Evolutionary conservation across 805 yeast genomes (phyloP).

Genomic region (Saturnispora diversa): DNA sequence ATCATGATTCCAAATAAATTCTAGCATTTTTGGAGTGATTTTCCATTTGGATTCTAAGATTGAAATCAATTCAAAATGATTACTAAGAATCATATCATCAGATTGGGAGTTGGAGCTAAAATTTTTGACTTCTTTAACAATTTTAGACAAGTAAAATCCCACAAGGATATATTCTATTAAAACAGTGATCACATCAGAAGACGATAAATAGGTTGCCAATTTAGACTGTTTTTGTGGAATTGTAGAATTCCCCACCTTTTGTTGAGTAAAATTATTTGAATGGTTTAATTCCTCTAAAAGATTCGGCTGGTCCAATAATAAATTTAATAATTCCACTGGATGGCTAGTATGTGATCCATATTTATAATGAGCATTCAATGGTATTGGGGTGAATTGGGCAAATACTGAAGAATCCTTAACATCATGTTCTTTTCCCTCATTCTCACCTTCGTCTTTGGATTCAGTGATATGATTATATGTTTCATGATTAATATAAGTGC

Average conservation of each 20-base stretch:
- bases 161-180: slow-evolving; percentile 26
- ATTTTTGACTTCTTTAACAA: not conserved
- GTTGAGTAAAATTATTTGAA: slow-evolving; percentile 24
- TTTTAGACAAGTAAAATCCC: slow-evolving; percentile 8
- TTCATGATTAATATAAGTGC: not conserved
- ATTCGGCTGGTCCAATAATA: slow-evolving; percentile 31
- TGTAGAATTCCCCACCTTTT: not conserved
- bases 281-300: slow-evolving; percentile 30
- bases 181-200: slow-evolving; percentile 25
- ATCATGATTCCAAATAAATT: slow-evolving; percentile 9
- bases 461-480: not conserved
- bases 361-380: not conserved
- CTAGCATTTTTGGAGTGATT: slow-evolving; percentile 3
- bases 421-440: not conserved
- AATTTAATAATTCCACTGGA: slow-evolving; percentile 25
- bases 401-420: slow-evolving; percentile 1
- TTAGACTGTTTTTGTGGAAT: slow-evolving; percentile 16
- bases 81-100: slow-evolving; percentile 7
- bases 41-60: slow-evolving; percentile 3
- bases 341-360: slow-evolving; percentile 7
- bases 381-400: slow-evolving; percentile 6
- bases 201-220: slow-evolving; percentile 28
- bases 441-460: slow-evolving; percentile 6
- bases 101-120: slow-evolving; percentile 9
- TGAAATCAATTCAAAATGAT: slow-evolving; percentile 5